Evolutionary conservation across 306 rosid genomes (phyloP).

Genomic region (Lathyrus sativus): DNA sequence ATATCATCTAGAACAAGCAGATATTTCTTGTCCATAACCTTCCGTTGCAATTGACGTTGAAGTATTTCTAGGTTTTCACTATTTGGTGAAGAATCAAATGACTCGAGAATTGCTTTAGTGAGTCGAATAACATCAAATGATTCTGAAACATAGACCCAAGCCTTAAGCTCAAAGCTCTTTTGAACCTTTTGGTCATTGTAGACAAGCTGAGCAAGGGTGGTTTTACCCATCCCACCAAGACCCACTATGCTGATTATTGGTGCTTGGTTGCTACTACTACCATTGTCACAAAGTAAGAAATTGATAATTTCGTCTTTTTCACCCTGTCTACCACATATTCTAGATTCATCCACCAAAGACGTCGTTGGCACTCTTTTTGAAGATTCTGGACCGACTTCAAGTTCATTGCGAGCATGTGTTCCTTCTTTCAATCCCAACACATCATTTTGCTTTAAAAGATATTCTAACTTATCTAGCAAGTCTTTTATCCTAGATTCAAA

Average conservation of each 20-base stretch:
- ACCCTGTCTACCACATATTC: constrained; percentile 20
- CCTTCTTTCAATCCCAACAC: background rate
- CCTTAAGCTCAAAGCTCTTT: background rate
- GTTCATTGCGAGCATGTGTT: background rate
- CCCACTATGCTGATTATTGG: background rate
- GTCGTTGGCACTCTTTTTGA: background rate
- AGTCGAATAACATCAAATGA: background rate
- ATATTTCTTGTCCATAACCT: background rate
- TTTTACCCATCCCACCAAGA: constrained; percentile 23
- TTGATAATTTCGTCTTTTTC: constrained; percentile 4
- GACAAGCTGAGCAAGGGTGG: constrained; percentile 26
- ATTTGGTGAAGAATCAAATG: background rate
- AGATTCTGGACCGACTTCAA: too few relatives aligned
- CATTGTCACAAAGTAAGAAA: background rate
- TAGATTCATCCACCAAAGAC: constrained; percentile 29
- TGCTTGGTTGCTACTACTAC: background rate
- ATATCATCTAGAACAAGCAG: background rate
- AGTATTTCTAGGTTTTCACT: background rate
- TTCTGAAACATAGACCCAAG: constrained; percentile 5
- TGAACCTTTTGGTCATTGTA: background rate
- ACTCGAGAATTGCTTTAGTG: background rate
- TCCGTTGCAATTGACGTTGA: background rate
- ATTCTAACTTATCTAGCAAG: background rate
- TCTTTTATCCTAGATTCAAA: constrained; percentile 3
- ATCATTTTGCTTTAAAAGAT: background rate